phyloP scores from a whole-genome alignment of 23 red algal species.

The Gracilaria gracilis region DNA sequence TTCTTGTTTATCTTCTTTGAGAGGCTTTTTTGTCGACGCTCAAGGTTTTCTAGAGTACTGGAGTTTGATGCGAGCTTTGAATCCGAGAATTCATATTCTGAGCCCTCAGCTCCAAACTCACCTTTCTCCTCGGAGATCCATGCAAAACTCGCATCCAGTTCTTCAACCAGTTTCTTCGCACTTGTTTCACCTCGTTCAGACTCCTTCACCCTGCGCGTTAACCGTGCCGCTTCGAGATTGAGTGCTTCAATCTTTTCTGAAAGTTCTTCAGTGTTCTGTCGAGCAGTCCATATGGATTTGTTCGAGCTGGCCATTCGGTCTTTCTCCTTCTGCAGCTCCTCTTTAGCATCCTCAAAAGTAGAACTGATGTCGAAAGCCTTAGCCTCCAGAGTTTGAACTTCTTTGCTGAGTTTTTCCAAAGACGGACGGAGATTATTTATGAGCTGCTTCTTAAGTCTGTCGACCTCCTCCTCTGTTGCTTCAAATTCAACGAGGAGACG shows the following conservation, averaged over 20 bases:
- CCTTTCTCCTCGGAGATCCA: conserved; percentile 69
- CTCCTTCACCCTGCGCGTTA: conserved; percentile 61
- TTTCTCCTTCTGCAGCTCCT: conserved; percentile 29
- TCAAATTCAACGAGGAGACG: conserved; percentile 45
- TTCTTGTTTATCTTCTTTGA: conserved; percentile 87
- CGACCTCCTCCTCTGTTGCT: conserved; percentile 49
- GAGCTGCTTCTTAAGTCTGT: conserved; percentile 32
- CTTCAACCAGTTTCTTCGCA: conserved; percentile 37
- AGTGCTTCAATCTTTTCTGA: conserved; percentile 58
- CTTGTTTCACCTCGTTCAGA: conserved; percentile 35
- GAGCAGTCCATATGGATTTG: conserved; percentile 9
- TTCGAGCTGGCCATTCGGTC: conserved; percentile 34
- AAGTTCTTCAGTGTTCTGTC: conserved; percentile 44
- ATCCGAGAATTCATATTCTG: conserved; percentile 72
- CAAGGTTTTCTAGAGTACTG: conserved; percentile 39
- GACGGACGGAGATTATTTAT: conserved; percentile 31
- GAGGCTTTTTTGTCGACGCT: conserved; percentile 53
- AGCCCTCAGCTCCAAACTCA: conserved; percentile 31
- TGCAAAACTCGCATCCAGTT: conserved; percentile 40
- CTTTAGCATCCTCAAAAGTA: conserved; percentile 42
- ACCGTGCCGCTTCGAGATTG: conserved; percentile 45
- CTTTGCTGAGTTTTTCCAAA: conserved; percentile 34
- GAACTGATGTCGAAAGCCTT: conserved; percentile 14
- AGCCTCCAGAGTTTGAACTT: conserved; percentile 43
- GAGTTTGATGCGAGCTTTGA: neutral